phyloP scores from a whole-genome alignment of 148 eudicot genomes.

The Rhododendron ferrugineum region DNA sequence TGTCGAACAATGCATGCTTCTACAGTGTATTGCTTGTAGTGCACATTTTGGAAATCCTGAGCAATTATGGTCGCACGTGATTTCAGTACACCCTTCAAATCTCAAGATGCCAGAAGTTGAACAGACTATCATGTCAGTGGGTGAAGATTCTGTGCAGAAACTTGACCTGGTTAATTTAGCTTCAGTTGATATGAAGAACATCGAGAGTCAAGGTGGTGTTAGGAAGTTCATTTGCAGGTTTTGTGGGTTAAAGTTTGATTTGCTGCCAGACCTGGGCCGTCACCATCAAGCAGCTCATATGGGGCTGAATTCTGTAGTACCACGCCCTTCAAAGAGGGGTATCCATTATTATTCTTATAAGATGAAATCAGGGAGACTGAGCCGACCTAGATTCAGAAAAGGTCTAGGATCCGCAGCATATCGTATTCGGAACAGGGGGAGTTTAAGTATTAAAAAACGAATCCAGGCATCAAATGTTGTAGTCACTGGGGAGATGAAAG shows the following conservation, averaged over 20 bases:
- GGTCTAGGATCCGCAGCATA: conserved; percentile 60
- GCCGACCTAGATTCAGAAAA: conserved; percentile 72
- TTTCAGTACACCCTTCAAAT: conserved; percentile 59
- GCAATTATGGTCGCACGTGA: conserved; percentile 84
- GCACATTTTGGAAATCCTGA: conserved; percentile 80
- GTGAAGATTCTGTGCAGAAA: conserved; percentile 30
- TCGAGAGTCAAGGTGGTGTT: conserved; percentile 36
- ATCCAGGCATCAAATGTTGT: conserved; percentile 47
- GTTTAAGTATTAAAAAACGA: conserved; percentile 60
- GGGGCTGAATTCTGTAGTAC: conserved; percentile 41
- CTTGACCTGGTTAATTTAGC: conserved; percentile 19
- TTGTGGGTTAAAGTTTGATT: conserved; percentile 91
- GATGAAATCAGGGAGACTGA: conserved; percentile 76
- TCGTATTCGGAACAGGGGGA: conserved; percentile 60
- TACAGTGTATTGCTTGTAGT: conserved; percentile 86
- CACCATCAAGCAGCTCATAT: conserved; percentile 99
- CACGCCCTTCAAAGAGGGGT: conserved; percentile 57
- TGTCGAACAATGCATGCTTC: conserved; percentile 89
- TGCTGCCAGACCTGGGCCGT: conserved; percentile 96
- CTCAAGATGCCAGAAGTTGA: conserved; percentile 45
- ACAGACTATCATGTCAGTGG: conserved; percentile 13
- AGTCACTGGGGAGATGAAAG: conserved; percentile 30
- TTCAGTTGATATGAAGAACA: conserved; percentile 29
- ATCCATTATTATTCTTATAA: conserved; percentile 70
- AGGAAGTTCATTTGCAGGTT: conserved; percentile 69